Base-by-base conservation (phyloP, 495 filamentous ascomycete species). In the Talaromyces borbonicus region DNA sequence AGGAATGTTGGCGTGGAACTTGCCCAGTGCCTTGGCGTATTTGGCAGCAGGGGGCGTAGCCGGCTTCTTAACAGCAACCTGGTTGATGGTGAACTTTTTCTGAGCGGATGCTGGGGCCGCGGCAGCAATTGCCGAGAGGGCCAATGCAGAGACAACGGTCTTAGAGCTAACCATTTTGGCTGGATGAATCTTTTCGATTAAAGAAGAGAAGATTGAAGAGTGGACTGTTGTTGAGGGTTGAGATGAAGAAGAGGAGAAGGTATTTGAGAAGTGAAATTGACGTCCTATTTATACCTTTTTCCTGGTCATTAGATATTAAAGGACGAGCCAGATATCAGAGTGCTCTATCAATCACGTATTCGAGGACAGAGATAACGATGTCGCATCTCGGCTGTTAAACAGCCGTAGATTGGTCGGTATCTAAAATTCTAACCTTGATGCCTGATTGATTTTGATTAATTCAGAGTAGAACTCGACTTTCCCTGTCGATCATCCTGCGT, bases 1-100 rank as follows among this genome's bases (percentile, higher is more conserved):
- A 1, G 76, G 74, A 1, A 75, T 61, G 3, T 50, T 27, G 24
- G 52, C 65, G 14, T 61, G 60, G 50, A 66, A 79, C 56, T 75
- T 77, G 46, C 49, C 43, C 42, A 74, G 56, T 7, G 61, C 53
- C 25, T 55, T 57, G 37, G 66, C 62, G 42, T 72, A 62, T 33
- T 63, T 51, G 32, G 51, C 60, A n/a, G 71, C 61, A 35, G 53
- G 54, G 29, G 29, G 37, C 27, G 31, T n/a, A 7, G 64, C 43
- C 24, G 57, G 56, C 35, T 62, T 49, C 39, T 61, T 62, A 18
- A 60, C 43, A 18, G 57, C 49, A 15, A 60, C 47, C 50, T 74
- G 65, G 47, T 64, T 64, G 47, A 72, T 39, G 16, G 58, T 65
- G 60, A 75, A 73, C 41, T 61, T 56, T 43, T 47, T 58, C 24